Conservation (phyloP, 1,284 basidiomycete species). For the Cryptococcus hybrid region DNA sequence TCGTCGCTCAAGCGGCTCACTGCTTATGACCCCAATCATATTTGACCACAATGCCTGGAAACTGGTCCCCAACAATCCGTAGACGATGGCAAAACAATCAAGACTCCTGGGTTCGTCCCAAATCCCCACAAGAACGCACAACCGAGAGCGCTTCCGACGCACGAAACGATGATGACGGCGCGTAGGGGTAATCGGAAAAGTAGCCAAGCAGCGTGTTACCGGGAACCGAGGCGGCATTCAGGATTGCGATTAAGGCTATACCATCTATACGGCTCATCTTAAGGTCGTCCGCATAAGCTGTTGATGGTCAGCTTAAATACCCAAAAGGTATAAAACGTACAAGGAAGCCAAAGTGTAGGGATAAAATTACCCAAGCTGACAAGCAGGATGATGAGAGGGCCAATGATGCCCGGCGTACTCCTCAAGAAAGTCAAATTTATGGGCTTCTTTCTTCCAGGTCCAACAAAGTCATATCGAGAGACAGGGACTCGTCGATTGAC, state of each 20-base stretch:
- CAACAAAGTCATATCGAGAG: constrained; percentile 8
- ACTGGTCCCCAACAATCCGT: constrained; percentile 32
- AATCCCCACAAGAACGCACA: constrained; percentile 50
- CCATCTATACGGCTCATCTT: constrained; percentile 36
- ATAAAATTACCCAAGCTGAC: constrained; percentile 48
- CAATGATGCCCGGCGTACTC: constrained; percentile 30
- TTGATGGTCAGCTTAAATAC: neutral
- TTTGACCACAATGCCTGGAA: constrained; percentile 40
- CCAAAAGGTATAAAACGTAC: constrained; percentile 20
- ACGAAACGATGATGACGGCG: constrained; percentile 36
- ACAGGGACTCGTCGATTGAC: constrained; percentile 46
- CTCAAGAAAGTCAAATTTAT: constrained; percentile 32
- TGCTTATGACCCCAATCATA: constrained; percentile 34
- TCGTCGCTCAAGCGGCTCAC: constrained; percentile 28
- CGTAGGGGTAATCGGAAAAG: constrained; percentile 41
- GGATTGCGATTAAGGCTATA: constrained; percentile 42
- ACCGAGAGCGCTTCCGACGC: constrained; percentile 32
- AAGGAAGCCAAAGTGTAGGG: constrained; percentile 46
- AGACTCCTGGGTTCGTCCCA: constrained; percentile 27
- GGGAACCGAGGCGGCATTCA: constrained; percentile 48
- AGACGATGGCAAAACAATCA: constrained; percentile 32
- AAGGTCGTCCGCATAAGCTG: constrained; percentile 41
- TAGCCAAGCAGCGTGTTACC: constrained; percentile 44
- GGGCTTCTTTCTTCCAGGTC: neutral
- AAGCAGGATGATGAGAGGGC: constrained; percentile 33